A percentile compares a stretch with the other conserved stretches of the same genome.
Conservation (phyloP, 768 basidiomycete species). For the Xerocomellus dryophilus region DNA sequence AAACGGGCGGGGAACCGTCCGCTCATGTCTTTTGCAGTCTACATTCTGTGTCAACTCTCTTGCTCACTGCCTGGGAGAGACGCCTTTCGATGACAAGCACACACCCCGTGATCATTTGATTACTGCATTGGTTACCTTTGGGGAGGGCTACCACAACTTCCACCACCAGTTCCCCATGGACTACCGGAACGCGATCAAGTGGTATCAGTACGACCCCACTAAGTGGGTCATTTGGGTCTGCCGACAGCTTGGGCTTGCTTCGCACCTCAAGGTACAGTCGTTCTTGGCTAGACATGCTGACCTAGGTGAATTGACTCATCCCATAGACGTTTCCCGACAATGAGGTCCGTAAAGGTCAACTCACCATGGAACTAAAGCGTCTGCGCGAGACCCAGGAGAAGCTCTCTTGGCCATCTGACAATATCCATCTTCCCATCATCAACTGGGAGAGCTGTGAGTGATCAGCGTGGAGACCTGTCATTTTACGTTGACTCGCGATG, state of each 20-base stretch:
- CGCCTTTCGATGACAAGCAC: constrained; percentile 94
- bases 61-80: constrained; percentile 92
- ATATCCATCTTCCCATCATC: constrained; percentile 73
- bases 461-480: not conserved
- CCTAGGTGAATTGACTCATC: not conserved
- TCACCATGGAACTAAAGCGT: constrained; percentile 92
- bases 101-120: constrained; percentile 86
- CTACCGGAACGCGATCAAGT: constrained; percentile 91
- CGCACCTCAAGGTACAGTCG: constrained; percentile 49
- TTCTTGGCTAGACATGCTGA: not conserved
- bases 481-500: not conserved
- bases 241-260: constrained; percentile 47
- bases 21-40: constrained; percentile 46
- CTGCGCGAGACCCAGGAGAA: constrained; percentile 73
- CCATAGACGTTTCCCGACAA: constrained; percentile 58
- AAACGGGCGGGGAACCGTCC: not conserved
- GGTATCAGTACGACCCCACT: constrained; percentile 89
- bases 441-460: constrained; percentile 82
- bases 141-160: constrained; percentile 98
- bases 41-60: constrained; percentile 97
- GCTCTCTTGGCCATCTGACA: constrained; percentile 77
- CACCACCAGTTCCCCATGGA: constrained; percentile 98
- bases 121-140: constrained; percentile 87
- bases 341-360: constrained; percentile 80
- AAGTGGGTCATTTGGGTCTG: constrained; percentile 78